Evolutionary conservation across 352 stramenopile species (phyloP).

Genomic region (Pythium phragmitis): DNA sequence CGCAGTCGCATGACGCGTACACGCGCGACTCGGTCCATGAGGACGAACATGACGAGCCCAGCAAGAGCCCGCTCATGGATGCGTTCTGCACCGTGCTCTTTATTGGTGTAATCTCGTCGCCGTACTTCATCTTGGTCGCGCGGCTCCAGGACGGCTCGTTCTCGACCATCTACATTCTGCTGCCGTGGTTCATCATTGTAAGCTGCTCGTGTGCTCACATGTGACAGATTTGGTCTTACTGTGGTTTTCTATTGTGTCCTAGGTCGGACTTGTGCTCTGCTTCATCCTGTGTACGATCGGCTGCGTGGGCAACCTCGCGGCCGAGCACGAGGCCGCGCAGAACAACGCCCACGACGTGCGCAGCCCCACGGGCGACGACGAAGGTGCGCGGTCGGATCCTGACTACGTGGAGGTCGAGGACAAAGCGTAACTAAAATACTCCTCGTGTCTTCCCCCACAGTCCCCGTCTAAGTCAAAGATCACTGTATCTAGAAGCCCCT

Average conservation of each 20-base stretch:
- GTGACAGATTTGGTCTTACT: neutral
- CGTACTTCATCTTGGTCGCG: slow-evolving; percentile 78
- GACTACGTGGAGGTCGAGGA: slow-evolving; percentile 66
- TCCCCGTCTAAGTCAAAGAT: slow-evolving; percentile 5
- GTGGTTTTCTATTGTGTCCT: slow-evolving; percentile 4
- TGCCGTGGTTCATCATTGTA: slow-evolving; percentile 84
- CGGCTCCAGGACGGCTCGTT: slow-evolving; percentile 69
- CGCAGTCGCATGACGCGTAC: slow-evolving; percentile 67
- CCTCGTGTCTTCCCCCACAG: neutral
- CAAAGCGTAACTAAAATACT: slow-evolving; percentile 20
- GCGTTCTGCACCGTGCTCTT: slow-evolving; percentile 46
- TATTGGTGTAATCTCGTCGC: slow-evolving; percentile 52
- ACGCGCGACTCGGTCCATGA: slow-evolving; percentile 69
- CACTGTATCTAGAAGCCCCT: neutral
- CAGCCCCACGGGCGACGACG: slow-evolving; percentile 38
- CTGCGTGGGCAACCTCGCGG: slow-evolving; percentile 53
- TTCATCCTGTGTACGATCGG: slow-evolving; percentile 81
- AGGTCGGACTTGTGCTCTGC: slow-evolving; percentile 72
- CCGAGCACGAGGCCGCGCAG: slow-evolving; percentile 39
- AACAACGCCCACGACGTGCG: slow-evolving; percentile 34
- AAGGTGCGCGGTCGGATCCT: slow-evolving; percentile 61
- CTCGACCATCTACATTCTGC: slow-evolving; percentile 77
- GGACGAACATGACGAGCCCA: slow-evolving; percentile 49
- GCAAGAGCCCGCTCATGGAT: slow-evolving; percentile 60
- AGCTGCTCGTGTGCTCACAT: slow-evolving; percentile 23